Evolutionary conservation across 768 basidiomycete species (phyloP).

Genomic region (Pisolithus marmoratus): DNA sequence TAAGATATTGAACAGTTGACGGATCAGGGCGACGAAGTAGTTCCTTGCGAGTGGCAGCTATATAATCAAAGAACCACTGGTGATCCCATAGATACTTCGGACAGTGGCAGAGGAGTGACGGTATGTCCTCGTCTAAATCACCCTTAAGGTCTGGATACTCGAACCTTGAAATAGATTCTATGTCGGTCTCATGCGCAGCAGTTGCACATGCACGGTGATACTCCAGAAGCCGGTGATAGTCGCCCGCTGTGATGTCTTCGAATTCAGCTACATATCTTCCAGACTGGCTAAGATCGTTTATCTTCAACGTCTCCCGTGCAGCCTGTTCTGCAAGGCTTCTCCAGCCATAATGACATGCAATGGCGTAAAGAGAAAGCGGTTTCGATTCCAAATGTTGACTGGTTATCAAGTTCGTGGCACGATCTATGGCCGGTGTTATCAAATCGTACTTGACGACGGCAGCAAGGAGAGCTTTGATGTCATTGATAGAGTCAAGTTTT

Average conservation of each 20-base stretch:
- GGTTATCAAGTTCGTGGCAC: slow-evolving; percentile 11
- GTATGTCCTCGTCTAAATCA: too few relatives aligned
- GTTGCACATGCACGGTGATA: slow-evolving; percentile 36
- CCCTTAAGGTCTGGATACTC: too few relatives aligned
- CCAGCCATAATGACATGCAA: slow-evolving; percentile 19
- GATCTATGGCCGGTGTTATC: slow-evolving; percentile 7
- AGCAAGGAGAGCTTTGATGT: slow-evolving; percentile 14
- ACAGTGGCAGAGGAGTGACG: too few relatives aligned
- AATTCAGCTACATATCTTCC: slow-evolving; percentile 29
- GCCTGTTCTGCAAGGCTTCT: slow-evolving; percentile 16
- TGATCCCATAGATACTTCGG: too few relatives aligned
- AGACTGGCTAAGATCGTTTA: slow-evolving; percentile 10
- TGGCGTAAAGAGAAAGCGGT: slow-evolving; percentile 22
- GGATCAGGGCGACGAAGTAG: too few relatives aligned
- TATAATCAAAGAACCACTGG: too few relatives aligned
- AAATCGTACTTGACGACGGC: slow-evolving; percentile 27
- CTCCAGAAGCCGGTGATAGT: slow-evolving; percentile 35
- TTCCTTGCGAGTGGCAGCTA: too few relatives aligned
- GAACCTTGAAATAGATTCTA: too few relatives aligned
- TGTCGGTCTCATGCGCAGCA: neutral
- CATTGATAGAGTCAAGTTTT: slow-evolving; percentile 13
- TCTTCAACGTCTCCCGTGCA: slow-evolving; percentile 14
- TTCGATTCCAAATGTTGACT: slow-evolving; percentile 6
- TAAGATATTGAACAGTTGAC: too few relatives aligned
- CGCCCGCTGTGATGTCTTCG: slow-evolving; percentile 35